Evolutionary conservation across 2,329 filamentous ascomycete genomes (phyloP).

Genomic region (Hymenoscyphus infarciens): DNA sequence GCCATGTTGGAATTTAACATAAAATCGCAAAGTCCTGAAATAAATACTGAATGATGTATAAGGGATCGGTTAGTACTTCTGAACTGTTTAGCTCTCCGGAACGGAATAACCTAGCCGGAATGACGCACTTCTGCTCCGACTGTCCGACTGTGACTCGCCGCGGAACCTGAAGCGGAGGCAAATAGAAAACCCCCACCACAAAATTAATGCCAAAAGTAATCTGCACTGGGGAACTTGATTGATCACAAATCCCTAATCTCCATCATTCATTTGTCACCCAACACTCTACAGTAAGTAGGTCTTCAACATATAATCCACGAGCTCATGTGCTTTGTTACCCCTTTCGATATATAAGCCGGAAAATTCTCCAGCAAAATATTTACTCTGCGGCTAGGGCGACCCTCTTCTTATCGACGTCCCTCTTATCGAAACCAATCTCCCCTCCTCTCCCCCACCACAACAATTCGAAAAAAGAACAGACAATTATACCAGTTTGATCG

Average conservation of each 20-base stretch:
- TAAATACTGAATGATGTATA: no score
- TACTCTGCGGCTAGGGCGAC: background rate
- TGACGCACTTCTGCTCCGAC: no score
- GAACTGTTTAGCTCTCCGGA: background rate
- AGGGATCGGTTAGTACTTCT: no score
- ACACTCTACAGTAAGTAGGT: background rate
- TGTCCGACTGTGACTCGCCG: no score
- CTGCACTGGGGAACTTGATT: no score
- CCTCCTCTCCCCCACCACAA: background rate
- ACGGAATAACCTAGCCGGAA: background rate
- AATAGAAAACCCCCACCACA: background rate
- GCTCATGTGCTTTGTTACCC: background rate
- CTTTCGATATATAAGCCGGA: background rate
- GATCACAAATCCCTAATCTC: background rate
- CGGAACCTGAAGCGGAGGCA: no score
- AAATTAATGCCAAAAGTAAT: background rate
- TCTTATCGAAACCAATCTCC: slow-evolving; percentile 5
- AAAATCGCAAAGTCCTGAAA: no score
- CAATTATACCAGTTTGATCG: background rate
- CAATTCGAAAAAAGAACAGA: background rate
- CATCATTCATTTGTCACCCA: background rate
- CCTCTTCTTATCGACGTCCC: slow-evolving; percentile 11
- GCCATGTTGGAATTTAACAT: no score
- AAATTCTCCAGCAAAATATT: background rate
- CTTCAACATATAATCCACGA: no score